Conservation (phyloP, 2,329 filamentous ascomycete genomes). For the Parastagonospora nodorum region DNA sequence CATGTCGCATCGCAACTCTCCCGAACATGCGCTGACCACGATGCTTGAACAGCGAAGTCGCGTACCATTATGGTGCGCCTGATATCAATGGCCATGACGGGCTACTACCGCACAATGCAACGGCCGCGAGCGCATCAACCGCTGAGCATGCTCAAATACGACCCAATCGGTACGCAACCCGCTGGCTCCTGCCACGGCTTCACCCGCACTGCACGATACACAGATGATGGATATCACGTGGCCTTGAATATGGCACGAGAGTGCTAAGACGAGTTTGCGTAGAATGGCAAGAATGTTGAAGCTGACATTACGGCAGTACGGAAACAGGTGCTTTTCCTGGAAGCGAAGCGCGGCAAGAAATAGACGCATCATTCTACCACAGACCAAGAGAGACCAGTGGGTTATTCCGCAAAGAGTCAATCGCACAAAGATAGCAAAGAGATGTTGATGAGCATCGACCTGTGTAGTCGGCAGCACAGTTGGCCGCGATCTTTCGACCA, state of each 20-base stretch:
- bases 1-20: background rate
- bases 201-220: background rate
- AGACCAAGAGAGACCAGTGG: too few relatives aligned
- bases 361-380: slow-evolving; percentile 6
- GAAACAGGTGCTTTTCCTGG: slow-evolving; percentile 93
- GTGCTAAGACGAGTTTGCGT: background rate
- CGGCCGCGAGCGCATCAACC: slow-evolving; percentile 81
- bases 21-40: slow-evolving; percentile 19
- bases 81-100: slow-evolving; percentile 97
- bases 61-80: slow-evolving; percentile 92
- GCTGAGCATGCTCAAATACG: slow-evolving; percentile 98
- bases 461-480: too few relatives aligned
- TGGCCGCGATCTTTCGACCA: too few relatives aligned
- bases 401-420: too few relatives aligned
- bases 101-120: slow-evolving; percentile 91
- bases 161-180: slow-evolving; percentile 77
- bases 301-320: slow-evolving; percentile 65
- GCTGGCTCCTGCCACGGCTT: background rate
- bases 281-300: background rate
- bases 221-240: background rate
- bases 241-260: background rate
- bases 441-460: too few relatives aligned
- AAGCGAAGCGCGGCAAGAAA: slow-evolving; percentile 80
- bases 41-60: slow-evolving; percentile 72
- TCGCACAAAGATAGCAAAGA: too few relatives aligned